These are phyloP conservation scores for Acanthamoeba culbertsoni DNA, from an alignment of 208 protist species.

Conservation along the genomic window DNA sequence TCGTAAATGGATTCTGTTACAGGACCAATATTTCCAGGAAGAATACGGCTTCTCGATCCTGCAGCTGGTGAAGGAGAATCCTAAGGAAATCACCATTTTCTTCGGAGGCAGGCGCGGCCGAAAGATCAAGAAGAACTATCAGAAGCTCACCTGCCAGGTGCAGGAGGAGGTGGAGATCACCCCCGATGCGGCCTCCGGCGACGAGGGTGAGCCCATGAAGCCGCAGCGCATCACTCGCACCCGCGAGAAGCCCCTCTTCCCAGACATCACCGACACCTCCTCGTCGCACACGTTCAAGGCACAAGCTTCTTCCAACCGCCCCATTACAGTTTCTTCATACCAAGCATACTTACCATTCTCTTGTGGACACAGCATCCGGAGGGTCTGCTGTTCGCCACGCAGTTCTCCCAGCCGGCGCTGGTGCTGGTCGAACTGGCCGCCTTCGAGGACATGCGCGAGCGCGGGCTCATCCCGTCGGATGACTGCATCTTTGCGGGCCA, in stretches of 20 bases:
- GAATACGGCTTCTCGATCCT: slow-evolving; percentile 85
- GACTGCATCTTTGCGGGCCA: slow-evolving; percentile 82
- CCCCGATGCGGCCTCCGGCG: neutral
- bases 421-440: slow-evolving; percentile 82
- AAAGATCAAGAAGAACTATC: slow-evolving; percentile 83
- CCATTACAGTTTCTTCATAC: neutral
- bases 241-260: slow-evolving; percentile 78
- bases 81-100: slow-evolving; percentile 82
- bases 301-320: neutral
- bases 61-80: slow-evolving; percentile 84
- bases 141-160: slow-evolving; percentile 70
- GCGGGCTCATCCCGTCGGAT: slow-evolving; percentile 22
- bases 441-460: slow-evolving; percentile 79
- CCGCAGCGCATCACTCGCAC: neutral
- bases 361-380: slow-evolving; percentile 60
- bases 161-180: slow-evolving; percentile 42
- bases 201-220: neutral
- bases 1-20: neutral
- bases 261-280: slow-evolving; percentile 76
- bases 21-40: slow-evolving; percentile 80
- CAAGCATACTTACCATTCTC: neutral
- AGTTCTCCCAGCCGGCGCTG: slow-evolving; percentile 86
- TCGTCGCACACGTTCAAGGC: slow-evolving; percentile 77
- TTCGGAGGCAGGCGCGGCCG: slow-evolving; percentile 83
- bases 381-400: slow-evolving; percentile 84